Percentiles rank a stretch among this genome's conserved stretches.
phyloP scores from a whole-genome alignment of 2,329 filamentous ascomycete species.

The Pseudogymnoascus verrucosus region DNA sequence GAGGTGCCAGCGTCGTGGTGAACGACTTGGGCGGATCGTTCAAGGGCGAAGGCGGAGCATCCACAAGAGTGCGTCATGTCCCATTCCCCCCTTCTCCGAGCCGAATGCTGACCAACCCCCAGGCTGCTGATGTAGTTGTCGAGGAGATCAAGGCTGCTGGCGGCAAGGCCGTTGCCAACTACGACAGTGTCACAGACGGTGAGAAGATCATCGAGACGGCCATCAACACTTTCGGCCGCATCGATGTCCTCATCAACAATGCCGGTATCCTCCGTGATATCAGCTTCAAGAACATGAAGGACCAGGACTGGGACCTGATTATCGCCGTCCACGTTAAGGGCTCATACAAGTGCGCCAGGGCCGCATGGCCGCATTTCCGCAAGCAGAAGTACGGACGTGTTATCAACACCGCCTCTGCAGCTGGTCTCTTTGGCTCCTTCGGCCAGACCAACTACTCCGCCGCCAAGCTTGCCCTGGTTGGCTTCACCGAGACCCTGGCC shows the following conservation, averaged over 20 bases:
- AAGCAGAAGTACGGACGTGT: slow-evolving; percentile 98
- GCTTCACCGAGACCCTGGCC: slow-evolving; percentile 94
- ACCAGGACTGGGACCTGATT: slow-evolving; percentile 93
- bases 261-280: slow-evolving; percentile 87
- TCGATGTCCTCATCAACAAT: slow-evolving; percentile 96
- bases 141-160: slow-evolving; percentile 78
- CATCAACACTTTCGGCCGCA: slow-evolving; percentile 70
- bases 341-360: slow-evolving; percentile 89
- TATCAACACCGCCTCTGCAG: slow-evolving; percentile 95
- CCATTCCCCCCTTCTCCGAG: background rate
- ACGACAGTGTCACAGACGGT: slow-evolving; percentile 88
- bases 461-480: slow-evolving; percentile 89
- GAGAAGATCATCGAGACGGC: slow-evolving; percentile 90
- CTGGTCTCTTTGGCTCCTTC: slow-evolving; percentile 91
- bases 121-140: slow-evolving; percentile 79
- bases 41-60: slow-evolving; percentile 76
- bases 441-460: slow-evolving; percentile 96
- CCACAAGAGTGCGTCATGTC: slow-evolving; percentile 61
- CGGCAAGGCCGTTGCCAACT: slow-evolving; percentile 95
- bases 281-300: slow-evolving; percentile 98
- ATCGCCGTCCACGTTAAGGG: slow-evolving; percentile 88
- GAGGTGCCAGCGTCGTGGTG: slow-evolving; percentile 75
- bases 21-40: slow-evolving; percentile 92
- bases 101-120: slow-evolving; percentile 10
- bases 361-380: slow-evolving; percentile 94